Percentiles rank a stretch among this genome's conserved stretches.
These are phyloP conservation scores for Leptomonas pyrrhocoris DNA, from an alignment of 208 protist genomes.

Conservation along the genomic window DNA sequence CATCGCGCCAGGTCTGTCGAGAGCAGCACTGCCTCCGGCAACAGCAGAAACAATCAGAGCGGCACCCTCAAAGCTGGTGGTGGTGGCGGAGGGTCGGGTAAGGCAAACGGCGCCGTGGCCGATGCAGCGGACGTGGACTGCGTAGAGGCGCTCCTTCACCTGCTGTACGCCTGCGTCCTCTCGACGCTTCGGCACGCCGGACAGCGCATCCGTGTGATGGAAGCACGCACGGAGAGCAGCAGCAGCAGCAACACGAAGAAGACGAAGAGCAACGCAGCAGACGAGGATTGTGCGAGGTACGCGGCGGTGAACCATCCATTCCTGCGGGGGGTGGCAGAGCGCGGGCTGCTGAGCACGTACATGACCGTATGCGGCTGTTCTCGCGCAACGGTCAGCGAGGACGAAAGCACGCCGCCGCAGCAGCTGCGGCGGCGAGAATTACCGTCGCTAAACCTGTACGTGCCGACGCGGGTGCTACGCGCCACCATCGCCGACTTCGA, in stretches of 20 bases:
- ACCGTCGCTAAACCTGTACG: constrained; percentile 29
- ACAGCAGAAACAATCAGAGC: background rate
- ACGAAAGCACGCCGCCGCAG: background rate
- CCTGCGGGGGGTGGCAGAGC: constrained; percentile 55
- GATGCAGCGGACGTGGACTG: constrained; percentile 25
- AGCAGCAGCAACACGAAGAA: background rate
- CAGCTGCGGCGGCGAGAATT: background rate
- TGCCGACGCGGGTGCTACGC: constrained; percentile 9
- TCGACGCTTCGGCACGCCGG: background rate
- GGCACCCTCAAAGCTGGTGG: background rate
- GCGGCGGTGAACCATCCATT: constrained; percentile 47
- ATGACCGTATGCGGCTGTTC: constrained; percentile 12
- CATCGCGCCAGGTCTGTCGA: constrained; percentile 4
- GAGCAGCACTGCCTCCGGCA: background rate
- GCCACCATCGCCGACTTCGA: constrained; percentile 9
- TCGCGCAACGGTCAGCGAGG: background rate
- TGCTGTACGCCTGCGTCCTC: constrained; percentile 18
- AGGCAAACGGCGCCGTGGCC: constrained; percentile 21
- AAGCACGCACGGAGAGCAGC: too few species aligned
- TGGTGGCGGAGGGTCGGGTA: background rate
- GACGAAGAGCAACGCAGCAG: background rate
- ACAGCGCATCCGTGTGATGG: background rate
- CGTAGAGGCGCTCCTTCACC: constrained; percentile 27
- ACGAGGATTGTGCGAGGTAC: constrained; percentile 14
- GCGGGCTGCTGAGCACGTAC: constrained; percentile 40